These are phyloP conservation scores for Cladosporium cucumerinum DNA, from an alignment of 2,329 filamentous ascomycete species.

Conservation along the genomic window DNA sequence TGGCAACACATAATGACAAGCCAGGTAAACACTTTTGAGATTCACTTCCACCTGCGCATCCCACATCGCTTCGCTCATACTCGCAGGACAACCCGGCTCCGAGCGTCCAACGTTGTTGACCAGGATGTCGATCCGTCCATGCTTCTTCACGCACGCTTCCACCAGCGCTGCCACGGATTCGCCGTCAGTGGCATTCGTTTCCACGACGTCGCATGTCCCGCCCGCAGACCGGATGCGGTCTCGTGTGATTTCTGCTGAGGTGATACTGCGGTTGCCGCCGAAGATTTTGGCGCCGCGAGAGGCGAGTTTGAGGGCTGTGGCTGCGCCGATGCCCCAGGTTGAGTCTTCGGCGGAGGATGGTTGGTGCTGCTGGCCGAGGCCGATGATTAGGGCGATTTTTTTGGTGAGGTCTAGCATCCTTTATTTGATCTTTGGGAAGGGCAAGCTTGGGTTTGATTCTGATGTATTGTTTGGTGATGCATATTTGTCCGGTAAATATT, in stretches of 20 bases:
- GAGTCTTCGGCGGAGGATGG: background rate
- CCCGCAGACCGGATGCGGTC: background rate
- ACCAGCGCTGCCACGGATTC: conserved; percentile 37
- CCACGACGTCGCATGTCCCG: background rate
- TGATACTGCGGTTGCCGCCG: conserved; percentile 1
- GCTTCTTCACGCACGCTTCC: conserved; percentile 49
- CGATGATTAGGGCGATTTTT: background rate
- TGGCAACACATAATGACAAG: conserved; percentile 52
- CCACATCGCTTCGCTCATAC: conserved; percentile 50
- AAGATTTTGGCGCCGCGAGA: background rate
- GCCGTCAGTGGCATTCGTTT: background rate
- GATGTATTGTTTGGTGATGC: background rate
- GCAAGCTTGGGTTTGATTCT: background rate
- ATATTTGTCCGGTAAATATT: background rate
- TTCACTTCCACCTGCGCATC: conserved; percentile 54
- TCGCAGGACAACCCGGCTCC: conserved; percentile 51
- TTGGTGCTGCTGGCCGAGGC: background rate
- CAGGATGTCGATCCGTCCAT: conserved; percentile 58
- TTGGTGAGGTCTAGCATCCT: conserved; percentile 5
- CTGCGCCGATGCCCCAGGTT: conserved; percentile 3
- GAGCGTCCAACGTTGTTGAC: conserved; percentile 60
- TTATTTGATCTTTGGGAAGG: background rate
- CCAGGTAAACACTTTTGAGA: conserved; percentile 55
- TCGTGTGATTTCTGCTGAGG: background rate
- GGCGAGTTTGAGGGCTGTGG: conserved; percentile 2